Evolutionary conservation across 2,329 filamentous ascomycete genomes (phyloP), one percentile per base, ranked within the genome.

Genomic region (Zymoseptoria tritici): DNA sequence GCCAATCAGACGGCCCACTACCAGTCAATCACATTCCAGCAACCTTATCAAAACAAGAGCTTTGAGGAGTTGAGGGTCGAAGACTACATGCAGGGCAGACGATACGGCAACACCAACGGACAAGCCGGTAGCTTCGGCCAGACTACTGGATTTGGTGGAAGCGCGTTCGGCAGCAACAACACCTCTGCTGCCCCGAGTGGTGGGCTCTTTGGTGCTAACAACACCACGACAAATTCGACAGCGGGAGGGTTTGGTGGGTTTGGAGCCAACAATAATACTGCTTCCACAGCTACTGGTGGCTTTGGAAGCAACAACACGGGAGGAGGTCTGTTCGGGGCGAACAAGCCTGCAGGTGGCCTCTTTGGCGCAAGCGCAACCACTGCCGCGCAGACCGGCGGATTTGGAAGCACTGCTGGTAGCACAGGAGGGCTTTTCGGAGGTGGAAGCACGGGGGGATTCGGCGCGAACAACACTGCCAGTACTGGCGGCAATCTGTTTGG

Each of bases 11-110:
- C 78, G 56, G 79, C 88, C 70, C 81, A 87, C 3, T 95, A 88
- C 74, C 90, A 94, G 74, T 93, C 86, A 67, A 85, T 95, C 59
- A 78, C 87, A 21, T 91, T 93, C 73, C 87, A 89, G 76, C 85
- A 87, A 22, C 83, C 88, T 1, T 95, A 93, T 78, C 87, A 86
- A 74, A 95, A 94, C 73, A 97, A 88, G 79, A 97, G 93, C 9
- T 84, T 90, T n/a, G 94, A 88, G 64, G 79, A 81, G 65, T 61
- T 81, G 66, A 75, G 79, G 63, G 59, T 96, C 62, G 90, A 85
- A 52, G 94, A 99, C 75, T 99, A 99, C 73, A 84, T 87, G 60
- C 89, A 92, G 74, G 92, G 92, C 55, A 86, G 92, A 60, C 87
- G 88, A 57, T 90, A 84, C 72, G 94, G 92, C 36, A 96, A 93